Evolutionary conservation across 208 protist species (phyloP).

Genomic region (Trypanosoma brucei): DNA sequence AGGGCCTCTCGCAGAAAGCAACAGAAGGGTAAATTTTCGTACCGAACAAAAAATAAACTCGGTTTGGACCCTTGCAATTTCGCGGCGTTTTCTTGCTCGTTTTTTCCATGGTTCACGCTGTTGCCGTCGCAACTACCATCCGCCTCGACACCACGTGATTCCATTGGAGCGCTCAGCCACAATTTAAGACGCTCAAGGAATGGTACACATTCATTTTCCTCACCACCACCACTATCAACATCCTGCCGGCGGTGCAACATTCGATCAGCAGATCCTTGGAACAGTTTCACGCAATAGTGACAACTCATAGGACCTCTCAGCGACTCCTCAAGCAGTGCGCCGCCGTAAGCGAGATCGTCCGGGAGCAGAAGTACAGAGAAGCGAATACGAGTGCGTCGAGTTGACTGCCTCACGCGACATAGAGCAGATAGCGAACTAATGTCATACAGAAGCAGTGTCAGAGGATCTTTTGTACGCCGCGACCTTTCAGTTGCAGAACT

Average conservation of each 20-base stretch:
- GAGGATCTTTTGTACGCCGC: slow-evolving; percentile 29
- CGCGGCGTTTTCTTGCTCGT: slow-evolving; percentile 4
- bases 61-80: slow-evolving; percentile 24
- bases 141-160: not conserved
- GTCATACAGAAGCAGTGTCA: slow-evolving; percentile 57
- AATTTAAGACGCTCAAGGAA: slow-evolving; percentile 13
- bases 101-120: not conserved
- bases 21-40: slow-evolving; percentile 54
- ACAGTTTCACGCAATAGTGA: slow-evolving; percentile 54
- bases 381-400: slow-evolving; percentile 10
- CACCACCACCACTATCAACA: not conserved
- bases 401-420: slow-evolving; percentile 33
- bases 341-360: slow-evolving; percentile 59
- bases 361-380: slow-evolving; percentile 70
- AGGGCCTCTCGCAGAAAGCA: slow-evolving; percentile 60
- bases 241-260: not conserved
- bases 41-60: slow-evolving; percentile 56
- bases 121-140: slow-evolving; percentile 1
- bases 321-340: slow-evolving; percentile 37
- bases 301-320: slow-evolving; percentile 36
- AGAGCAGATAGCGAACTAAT: slow-evolving; percentile 38
- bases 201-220: not conserved
- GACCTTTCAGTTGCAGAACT: not conserved
- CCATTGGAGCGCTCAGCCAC: slow-evolving; percentile 1
- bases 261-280: slow-evolving; percentile 7